Conservation (phyloP, 2,329 filamentous ascomycete genomes). For the Pseudocercospora crystallina region DNA sequence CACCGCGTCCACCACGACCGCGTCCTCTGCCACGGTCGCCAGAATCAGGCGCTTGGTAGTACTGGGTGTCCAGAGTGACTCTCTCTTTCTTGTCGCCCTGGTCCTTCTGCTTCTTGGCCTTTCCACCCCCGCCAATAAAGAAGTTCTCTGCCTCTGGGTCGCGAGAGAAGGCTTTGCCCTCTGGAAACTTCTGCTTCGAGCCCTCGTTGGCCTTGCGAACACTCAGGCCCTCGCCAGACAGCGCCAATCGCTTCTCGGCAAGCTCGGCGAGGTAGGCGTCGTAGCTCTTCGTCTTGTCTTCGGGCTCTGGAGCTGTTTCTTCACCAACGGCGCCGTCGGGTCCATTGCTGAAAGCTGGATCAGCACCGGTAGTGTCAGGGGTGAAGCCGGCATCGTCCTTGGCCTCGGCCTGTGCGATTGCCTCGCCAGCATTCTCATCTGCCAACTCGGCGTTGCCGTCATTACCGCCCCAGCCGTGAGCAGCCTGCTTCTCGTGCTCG, state of each 20-base stretch:
- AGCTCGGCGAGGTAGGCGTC: conserved; percentile 79
- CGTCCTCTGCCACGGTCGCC: conserved; percentile 58
- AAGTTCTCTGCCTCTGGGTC: conserved; percentile 65
- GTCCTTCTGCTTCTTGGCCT: conserved; percentile 77
- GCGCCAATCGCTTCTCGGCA: conserved; percentile 72
- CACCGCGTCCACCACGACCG: conserved; percentile 47
- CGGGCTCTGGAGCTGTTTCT: conserved; percentile 36
- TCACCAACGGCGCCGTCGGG: conserved; percentile 37
- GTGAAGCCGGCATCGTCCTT: conserved; percentile 31
- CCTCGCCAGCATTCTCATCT: conserved; percentile 88
- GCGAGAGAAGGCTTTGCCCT: conserved; percentile 66
- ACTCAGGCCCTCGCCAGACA: conserved; percentile 64
- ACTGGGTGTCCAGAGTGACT: conserved; percentile 81
- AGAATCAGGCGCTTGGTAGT: conserved; percentile 54
- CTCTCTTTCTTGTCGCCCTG: conserved; percentile 82
- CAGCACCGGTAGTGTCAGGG: conserved; percentile 39
- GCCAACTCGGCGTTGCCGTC: conserved; percentile 78
- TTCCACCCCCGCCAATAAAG: conserved; percentile 71
- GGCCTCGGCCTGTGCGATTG: conserved; percentile 66
- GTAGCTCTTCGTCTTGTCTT: conserved; percentile 90
- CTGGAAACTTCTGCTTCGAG: conserved; percentile 90
- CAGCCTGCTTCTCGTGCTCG: conserved; percentile 82
- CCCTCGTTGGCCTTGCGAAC: conserved; percentile 93
- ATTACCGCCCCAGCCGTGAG: conserved; percentile 82
- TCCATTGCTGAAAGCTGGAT: conserved; percentile 47